phyloP scores from a whole-genome alignment of 345 rosid genomes.

The Pseudoturritis turrita region DNA sequence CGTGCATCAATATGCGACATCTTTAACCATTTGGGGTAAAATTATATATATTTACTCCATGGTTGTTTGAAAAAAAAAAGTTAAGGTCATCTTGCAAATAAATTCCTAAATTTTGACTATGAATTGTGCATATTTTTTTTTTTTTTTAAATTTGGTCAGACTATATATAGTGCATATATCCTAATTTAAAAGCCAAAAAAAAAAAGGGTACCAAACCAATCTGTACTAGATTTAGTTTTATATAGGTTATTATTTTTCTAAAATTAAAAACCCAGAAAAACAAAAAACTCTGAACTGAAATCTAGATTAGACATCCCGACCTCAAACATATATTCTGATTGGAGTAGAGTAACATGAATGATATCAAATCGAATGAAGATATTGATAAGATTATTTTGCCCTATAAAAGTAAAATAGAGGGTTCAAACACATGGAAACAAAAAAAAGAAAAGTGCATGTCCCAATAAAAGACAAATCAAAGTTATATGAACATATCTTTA shows the following conservation, averaged over 20 bases:
- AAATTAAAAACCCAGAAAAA: not conserved
- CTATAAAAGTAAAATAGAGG: slow-evolving; percentile 10
- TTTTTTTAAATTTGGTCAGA: too few species aligned
- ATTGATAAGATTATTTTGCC: not conserved
- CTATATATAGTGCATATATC: too few species aligned
- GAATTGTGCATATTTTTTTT: too few species aligned
- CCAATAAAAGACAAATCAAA: slow-evolving; percentile 17
- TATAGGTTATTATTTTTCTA: not conserved
- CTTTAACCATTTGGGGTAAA: too few species aligned
- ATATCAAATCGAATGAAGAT: not conserved
- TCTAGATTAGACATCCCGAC: not conserved
- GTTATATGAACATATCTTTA: slow-evolving; percentile 11
- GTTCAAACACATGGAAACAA: slow-evolving; percentile 20
- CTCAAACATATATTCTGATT: not conserved
- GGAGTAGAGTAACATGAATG: slow-evolving; percentile 5
- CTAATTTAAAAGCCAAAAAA: not conserved
- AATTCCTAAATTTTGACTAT: not conserved
- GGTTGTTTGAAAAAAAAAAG: too few species aligned
- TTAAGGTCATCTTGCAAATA: too few species aligned
- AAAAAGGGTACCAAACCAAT: not conserved
- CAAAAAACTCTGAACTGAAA: not conserved
- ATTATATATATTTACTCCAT: too few species aligned
- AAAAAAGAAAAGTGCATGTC: slow-evolving; percentile 16
- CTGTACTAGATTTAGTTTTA: not conserved
- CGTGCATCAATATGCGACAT: too few species aligned